Conservation (phyloP, 2,329 filamentous ascomycete species). For the Nemania abortiva region DNA sequence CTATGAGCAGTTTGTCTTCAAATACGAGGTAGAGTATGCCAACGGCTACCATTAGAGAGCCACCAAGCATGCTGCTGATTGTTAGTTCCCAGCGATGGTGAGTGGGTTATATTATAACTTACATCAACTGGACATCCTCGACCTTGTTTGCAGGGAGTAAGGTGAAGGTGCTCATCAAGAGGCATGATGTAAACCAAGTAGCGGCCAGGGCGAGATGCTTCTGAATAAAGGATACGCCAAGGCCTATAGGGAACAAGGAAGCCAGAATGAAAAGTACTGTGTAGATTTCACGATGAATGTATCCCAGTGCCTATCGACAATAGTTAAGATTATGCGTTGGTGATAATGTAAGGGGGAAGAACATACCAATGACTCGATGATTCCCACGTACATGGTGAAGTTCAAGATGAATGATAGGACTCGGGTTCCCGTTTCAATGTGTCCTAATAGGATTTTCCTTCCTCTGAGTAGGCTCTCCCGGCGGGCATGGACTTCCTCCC, state of each 20-base stretch:
- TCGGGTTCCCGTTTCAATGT: constrained; percentile 72
- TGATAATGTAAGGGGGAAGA: background rate
- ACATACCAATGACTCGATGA: constrained; percentile 82
- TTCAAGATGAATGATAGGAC: constrained; percentile 73
- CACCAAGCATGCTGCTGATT: constrained; percentile 74
- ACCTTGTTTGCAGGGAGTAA: constrained; percentile 85
- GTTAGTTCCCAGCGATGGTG: constrained; percentile 28
- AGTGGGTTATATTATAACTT: constrained; percentile 5
- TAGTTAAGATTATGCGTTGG: constrained; percentile 17
- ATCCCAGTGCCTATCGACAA: constrained; percentile 79
- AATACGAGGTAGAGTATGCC: constrained; percentile 84
- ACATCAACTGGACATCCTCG: constrained; percentile 71
- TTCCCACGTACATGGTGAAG: constrained; percentile 73
- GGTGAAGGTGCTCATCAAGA: constrained; percentile 91
- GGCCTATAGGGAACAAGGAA: constrained; percentile 80
- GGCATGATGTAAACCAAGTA: constrained; percentile 82
- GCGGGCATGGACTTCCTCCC: constrained; percentile 92
- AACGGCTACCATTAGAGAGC: constrained; percentile 79
- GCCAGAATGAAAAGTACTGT: constrained; percentile 83
- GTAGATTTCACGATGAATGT: constrained; percentile 89
- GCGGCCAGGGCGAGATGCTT: constrained; percentile 72
- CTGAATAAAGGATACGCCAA: constrained; percentile 79
- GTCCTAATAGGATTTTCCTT: constrained; percentile 74
- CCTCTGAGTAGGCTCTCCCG: constrained; percentile 77
- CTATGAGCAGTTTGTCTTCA: constrained; percentile 71